Percentiles rank a stretch among this genome's conserved stretches.
Conservation (phyloP, 1,284 basidiomycete species). For the Garcileccinum viscosum region DNA sequence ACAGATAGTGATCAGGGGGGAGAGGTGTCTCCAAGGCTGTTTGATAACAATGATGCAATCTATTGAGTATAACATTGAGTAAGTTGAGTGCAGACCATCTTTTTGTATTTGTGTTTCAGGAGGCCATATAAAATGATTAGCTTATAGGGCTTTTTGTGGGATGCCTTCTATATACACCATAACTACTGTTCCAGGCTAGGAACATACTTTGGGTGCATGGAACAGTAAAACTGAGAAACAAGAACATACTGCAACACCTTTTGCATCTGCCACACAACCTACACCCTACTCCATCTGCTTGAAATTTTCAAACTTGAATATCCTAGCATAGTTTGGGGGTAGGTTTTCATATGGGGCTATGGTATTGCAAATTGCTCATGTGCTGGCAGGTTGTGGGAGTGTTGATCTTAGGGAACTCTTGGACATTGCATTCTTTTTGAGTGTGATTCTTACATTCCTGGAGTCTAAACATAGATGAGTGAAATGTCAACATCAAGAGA, state of each 20-base stretch:
- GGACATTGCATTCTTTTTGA: conserved; percentile 79
- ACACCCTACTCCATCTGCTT: conserved; percentile 84
- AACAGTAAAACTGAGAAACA: background rate
- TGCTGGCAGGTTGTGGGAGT: conserved; percentile 91
- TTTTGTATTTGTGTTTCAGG: conserved; percentile 95
- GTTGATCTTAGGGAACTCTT: conserved; percentile 95
- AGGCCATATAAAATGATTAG: conserved; percentile 85
- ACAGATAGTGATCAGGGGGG: conserved; percentile 90
- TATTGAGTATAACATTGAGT: background rate
- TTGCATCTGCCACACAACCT: conserved; percentile 64
- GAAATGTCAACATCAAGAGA: background rate
- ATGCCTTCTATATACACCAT: conserved; percentile 77
- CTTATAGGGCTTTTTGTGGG: conserved; percentile 58
- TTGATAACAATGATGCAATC: background rate
- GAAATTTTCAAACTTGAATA: conserved; percentile 98
- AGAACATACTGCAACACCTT: conserved; percentile 64
- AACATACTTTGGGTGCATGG: background rate
- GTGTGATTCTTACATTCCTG: conserved; percentile 71
- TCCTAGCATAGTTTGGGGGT: conserved; percentile 91
- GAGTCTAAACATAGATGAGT: conserved; percentile 52
- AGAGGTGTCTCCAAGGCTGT: conserved; percentile 93
- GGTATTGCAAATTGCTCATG: conserved; percentile 88
- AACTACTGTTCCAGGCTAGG: conserved; percentile 81
- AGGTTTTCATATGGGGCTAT: conserved; percentile 95
- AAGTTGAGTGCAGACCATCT: conserved; percentile 60